Percentiles rank a stretch among this genome's conserved stretches.
These are phyloP conservation scores for Otatea glauca DNA, from an alignment of 176 grass and related monocot species.

Conservation along the genomic window DNA sequence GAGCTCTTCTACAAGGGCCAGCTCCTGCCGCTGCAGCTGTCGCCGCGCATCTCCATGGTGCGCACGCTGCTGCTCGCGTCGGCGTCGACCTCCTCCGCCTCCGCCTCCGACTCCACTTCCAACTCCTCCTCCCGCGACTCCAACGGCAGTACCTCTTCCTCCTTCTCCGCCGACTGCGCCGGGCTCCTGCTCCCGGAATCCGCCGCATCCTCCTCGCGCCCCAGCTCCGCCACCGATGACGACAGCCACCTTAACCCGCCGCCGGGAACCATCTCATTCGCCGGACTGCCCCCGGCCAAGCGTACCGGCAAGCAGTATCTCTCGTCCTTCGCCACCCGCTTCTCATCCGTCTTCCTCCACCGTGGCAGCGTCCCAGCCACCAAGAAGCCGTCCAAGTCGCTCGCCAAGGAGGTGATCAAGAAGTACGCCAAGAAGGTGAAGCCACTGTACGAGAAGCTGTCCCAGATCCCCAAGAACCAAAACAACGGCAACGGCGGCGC, in stretches of 20 bases:
- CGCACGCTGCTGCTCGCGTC: constrained; percentile 86
- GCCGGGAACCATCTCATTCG: constrained; percentile 15
- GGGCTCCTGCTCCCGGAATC: constrained; percentile 66
- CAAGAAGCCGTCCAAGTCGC: constrained; percentile 64
- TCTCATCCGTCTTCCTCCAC: constrained; percentile 97
- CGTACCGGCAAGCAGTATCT: constrained; percentile 74
- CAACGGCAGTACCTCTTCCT: constrained; percentile 80
- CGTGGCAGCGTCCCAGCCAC: constrained; percentile 59
- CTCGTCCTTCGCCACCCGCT: constrained; percentile 87
- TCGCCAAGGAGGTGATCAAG: constrained; percentile 91
- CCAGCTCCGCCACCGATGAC: constrained; percentile 89
- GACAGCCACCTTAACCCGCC: constrained; percentile 51
- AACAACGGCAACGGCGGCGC: neutral
- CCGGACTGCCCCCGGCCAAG: constrained; percentile 43
- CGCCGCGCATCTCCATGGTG: constrained; percentile 96
- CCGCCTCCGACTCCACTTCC: constrained; percentile 74
- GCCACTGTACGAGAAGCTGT: constrained; percentile 92
- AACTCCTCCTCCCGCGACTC: constrained; percentile 72
- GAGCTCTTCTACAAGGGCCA: constrained; percentile 99
- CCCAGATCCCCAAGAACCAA: constrained; percentile 73
- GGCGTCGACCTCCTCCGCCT: constrained; percentile 74
- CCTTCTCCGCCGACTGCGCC: constrained; percentile 63
- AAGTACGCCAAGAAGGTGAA: constrained; percentile 99
- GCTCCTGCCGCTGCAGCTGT: constrained; percentile 93
- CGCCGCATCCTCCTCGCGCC: constrained; percentile 73